These are phyloP conservation scores for Nakazawaea holstii DNA, from an alignment of 805 yeast genomes.

Conservation along the genomic window DNA sequence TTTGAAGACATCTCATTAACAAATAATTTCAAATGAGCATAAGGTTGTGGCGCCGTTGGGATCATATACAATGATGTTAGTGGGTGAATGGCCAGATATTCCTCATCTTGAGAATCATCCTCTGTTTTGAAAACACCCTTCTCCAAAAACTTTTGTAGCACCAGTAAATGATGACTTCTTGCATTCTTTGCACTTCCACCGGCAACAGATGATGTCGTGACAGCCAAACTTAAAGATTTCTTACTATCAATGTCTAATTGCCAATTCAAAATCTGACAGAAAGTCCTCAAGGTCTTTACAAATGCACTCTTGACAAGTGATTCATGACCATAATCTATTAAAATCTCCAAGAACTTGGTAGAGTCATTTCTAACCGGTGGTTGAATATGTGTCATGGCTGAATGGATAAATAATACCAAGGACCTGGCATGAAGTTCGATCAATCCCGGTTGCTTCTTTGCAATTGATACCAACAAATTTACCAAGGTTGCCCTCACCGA, in stretches of 20 bases:
- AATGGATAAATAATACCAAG: slow-evolving; percentile 68
- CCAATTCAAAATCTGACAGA: slow-evolving; percentile 75
- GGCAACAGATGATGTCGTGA: slow-evolving; percentile 19
- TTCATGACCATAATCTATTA: slow-evolving; percentile 50
- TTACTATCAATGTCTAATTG: slow-evolving; percentile 30
- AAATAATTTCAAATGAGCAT: slow-evolving; percentile 55
- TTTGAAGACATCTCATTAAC: slow-evolving; percentile 26
- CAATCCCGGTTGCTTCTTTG: slow-evolving; percentile 45
- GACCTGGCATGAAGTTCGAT: slow-evolving; percentile 55
- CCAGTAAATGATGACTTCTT: slow-evolving; percentile 34
- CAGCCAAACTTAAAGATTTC: slow-evolving; percentile 20
- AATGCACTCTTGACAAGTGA: slow-evolving; percentile 59
- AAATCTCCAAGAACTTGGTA: slow-evolving; percentile 55
- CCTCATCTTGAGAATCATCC: slow-evolving; percentile 12
- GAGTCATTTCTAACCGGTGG: slow-evolving; percentile 74
- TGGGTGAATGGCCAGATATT: slow-evolving; percentile 32
- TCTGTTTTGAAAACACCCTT: slow-evolving; percentile 18
- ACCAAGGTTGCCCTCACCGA: slow-evolving; percentile 58
- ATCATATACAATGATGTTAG: slow-evolving; percentile 46
- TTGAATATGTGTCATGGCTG: slow-evolving; percentile 90
- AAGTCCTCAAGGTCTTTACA: slow-evolving; percentile 62
- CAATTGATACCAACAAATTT: slow-evolving; percentile 41
- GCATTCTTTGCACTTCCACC: slow-evolving; percentile 26
- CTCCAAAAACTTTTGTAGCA: slow-evolving; percentile 24
- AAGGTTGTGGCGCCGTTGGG: slow-evolving; percentile 58